These are phyloP conservation scores for Tetrapyrgos nigripes DNA, from an alignment of 1,284 basidiomycete genomes.

Conservation along the genomic window DNA sequence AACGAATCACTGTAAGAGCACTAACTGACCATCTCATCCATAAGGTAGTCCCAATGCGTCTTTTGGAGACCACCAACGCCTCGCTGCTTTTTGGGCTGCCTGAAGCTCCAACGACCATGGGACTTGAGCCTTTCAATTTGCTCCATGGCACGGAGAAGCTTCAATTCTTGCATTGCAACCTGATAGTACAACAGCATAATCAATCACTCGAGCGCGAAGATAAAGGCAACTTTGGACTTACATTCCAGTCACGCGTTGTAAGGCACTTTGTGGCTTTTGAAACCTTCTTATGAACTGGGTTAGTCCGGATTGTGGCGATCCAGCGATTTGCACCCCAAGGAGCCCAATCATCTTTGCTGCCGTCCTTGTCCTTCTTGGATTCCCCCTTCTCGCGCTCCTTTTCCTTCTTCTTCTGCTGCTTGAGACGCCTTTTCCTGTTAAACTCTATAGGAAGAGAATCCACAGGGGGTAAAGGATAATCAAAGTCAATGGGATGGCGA, in stretches of 20 bases:
- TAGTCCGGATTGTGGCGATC: constrained; percentile 72
- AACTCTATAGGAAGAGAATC: constrained; percentile 69
- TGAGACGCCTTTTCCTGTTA: constrained; percentile 62
- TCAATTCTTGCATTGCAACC: constrained; percentile 81
- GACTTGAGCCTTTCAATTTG: constrained; percentile 87
- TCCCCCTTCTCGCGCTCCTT: constrained; percentile 51
- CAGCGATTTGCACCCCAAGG: constrained; percentile 76
- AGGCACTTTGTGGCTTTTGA: constrained; percentile 76
- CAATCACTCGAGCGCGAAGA: not conserved
- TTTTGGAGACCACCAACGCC: constrained; percentile 82
- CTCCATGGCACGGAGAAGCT: constrained; percentile 82
- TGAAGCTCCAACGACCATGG: constrained; percentile 87
- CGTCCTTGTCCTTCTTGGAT: constrained; percentile 40
- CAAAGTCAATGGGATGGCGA: constrained; percentile 47
- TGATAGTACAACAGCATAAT: constrained; percentile 31
- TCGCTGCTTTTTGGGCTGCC: constrained; percentile 95
- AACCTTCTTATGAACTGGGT: constrained; percentile 75
- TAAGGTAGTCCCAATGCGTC: constrained; percentile 93
- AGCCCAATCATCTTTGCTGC: constrained; percentile 59
- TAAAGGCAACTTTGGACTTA: constrained; percentile 46
- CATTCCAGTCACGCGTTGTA: constrained; percentile 80
- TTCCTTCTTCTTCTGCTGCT: constrained; percentile 61
- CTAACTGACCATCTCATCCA: constrained; percentile 91
- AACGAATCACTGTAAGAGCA: not conserved
- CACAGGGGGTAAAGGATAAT: constrained; percentile 67